Conservation (phyloP, 306 rosid species). For the Cucumis sativus region DNA sequence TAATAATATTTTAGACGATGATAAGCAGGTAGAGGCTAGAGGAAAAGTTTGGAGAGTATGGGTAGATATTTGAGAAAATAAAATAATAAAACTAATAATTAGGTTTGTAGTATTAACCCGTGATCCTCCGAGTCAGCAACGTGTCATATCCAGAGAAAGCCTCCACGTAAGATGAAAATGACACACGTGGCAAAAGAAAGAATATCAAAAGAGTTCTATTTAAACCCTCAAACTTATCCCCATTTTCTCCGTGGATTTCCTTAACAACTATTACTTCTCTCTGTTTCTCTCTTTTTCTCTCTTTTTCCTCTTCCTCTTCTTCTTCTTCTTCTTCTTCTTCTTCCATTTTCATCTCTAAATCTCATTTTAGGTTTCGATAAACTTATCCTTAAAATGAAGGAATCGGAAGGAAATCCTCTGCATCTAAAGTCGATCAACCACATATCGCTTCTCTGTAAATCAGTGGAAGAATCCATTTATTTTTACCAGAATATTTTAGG, state of each 20-base stretch:
- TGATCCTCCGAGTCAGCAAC: background rate
- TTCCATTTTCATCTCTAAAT: background rate
- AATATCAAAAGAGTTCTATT: background rate
- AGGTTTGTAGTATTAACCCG: background rate
- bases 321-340: background rate
- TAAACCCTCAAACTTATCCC: background rate
- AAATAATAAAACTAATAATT: too few relatives aligned
- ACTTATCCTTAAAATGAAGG: conserved; percentile 36
- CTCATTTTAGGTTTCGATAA: too few relatives aligned
- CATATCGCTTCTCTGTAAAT: conserved; percentile 59
- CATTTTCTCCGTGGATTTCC: background rate
- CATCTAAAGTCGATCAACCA: conserved; percentile 80
- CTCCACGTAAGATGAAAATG: background rate
- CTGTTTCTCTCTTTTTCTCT: background rate
- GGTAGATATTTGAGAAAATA: too few relatives aligned
- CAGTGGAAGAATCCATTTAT: conserved; percentile 45
- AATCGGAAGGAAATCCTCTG: conserved; percentile 54
- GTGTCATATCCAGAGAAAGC: background rate
- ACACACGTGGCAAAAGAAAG: background rate
- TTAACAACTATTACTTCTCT: background rate
- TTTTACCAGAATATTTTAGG: conserved; percentile 80
- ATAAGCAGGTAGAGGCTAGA: too few relatives aligned
- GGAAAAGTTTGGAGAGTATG: too few relatives aligned
- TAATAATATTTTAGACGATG: too few relatives aligned
- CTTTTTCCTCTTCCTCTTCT: too few relatives aligned